Conservation (phyloP, 306 rosid species). For the Lathyrus tuberosus region DNA sequence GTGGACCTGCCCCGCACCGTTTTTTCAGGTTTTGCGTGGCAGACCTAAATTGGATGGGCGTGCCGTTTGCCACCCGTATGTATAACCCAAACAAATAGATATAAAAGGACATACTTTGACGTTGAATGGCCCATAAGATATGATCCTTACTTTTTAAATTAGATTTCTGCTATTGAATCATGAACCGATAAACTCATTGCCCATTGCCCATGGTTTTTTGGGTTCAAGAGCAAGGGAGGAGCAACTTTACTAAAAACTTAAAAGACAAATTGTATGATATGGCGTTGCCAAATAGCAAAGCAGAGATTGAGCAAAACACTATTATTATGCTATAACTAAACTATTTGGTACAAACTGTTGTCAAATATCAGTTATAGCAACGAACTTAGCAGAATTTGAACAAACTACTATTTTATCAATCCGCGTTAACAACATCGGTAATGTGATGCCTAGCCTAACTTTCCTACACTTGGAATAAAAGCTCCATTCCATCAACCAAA, state of each 20-base stretch:
- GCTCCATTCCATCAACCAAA: conserved; percentile 4
- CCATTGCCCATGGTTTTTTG: not conserved
- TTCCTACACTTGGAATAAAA: not conserved
- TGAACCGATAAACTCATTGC: not conserved
- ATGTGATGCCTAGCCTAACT: not conserved
- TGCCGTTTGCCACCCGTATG: too few relatives aligned
- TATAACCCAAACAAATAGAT: not conserved
- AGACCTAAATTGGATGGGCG: too few relatives aligned
- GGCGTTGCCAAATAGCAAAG: not conserved
- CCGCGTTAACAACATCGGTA: too few relatives aligned
- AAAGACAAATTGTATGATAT: not conserved
- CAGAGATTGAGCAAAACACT: not conserved
- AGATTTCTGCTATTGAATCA: not conserved
- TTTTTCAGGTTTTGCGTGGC: too few relatives aligned
- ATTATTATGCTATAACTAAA: too few relatives aligned
- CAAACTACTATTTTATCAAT: not conserved
- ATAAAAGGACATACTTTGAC: not conserved
- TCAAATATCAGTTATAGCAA: not conserved
- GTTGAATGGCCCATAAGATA: not conserved
- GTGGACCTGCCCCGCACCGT: too few relatives aligned
- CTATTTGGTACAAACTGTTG: not conserved
- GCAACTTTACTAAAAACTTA: not conserved
- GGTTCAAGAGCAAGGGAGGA: conserved; percentile 19
- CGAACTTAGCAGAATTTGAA: not conserved
- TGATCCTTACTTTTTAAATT: not conserved